Evolutionary conservation across 352 stramenopile genomes (phyloP).

Genomic region (Phytophthora fragariaefolia): DNA sequence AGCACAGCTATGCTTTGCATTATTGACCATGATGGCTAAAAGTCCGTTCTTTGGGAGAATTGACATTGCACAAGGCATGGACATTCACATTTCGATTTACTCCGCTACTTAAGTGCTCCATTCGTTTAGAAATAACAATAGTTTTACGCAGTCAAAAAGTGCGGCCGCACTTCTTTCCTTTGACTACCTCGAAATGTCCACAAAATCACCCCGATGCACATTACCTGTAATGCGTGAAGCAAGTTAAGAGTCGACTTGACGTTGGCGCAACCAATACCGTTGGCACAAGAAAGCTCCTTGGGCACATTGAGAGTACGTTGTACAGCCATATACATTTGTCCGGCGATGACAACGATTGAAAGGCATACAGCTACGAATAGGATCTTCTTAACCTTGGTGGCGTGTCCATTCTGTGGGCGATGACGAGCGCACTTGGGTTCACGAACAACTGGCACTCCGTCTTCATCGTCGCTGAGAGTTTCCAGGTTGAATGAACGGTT

Average conservation of each 20-base stretch:
- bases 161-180: conserved; percentile 14
- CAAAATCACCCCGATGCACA: conserved; percentile 31
- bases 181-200: conserved; percentile 33
- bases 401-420: conserved; percentile 17
- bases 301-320: conserved; percentile 14
- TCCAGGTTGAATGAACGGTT: conserved; percentile 34
- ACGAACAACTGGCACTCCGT: conserved; percentile 27
- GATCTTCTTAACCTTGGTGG: conserved; percentile 34
- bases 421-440: conserved; percentile 7
- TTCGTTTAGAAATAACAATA: too few relatives aligned
- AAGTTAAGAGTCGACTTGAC: conserved; percentile 33
- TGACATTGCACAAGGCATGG: too few relatives aligned
- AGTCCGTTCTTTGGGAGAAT: too few relatives aligned
- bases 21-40: too few relatives aligned
- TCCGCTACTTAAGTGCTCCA: too few relatives aligned
- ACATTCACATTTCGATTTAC: too few relatives aligned
- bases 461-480: conserved; percentile 30
- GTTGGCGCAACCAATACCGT: conserved; percentile 50
- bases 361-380: conserved; percentile 29
- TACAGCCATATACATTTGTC: conserved; percentile 55
- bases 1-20: too few relatives aligned
- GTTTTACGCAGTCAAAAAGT: too few relatives aligned
- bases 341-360: conserved; percentile 33
- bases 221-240: conserved; percentile 38
- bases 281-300: conserved; percentile 56